These are phyloP conservation scores for Daldinia sp. DNA, from an alignment of 2,329 filamentous ascomycete species.

Conservation along the genomic window DNA sequence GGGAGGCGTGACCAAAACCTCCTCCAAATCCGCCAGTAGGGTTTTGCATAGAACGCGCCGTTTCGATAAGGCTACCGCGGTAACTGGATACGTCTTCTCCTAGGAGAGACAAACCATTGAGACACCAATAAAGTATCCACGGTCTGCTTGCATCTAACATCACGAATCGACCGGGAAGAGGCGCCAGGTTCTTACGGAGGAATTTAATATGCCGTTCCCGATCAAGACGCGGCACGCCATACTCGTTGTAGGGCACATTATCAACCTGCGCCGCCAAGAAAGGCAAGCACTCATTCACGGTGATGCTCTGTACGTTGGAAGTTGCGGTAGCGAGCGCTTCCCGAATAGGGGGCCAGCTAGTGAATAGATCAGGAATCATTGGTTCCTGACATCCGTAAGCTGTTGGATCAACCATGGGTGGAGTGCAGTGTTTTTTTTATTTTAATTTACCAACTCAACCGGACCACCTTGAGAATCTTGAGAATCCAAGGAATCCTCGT, in stretches of 20 bases:
- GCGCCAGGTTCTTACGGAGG: conserved; percentile 64
- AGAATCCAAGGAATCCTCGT: background rate
- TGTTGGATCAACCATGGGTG: conserved; percentile 22
- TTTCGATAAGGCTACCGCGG: conserved; percentile 74
- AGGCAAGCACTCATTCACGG: conserved; percentile 72
- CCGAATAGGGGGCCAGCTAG: conserved; percentile 65
- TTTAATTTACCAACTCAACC: conserved; percentile 23
- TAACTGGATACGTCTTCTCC: conserved; percentile 77
- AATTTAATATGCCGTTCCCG: conserved; percentile 69
- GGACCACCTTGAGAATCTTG: background rate
- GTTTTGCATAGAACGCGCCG: conserved; percentile 85
- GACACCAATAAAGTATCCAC: conserved; percentile 94
- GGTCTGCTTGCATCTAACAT: conserved; percentile 86
- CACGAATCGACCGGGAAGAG: conserved; percentile 74
- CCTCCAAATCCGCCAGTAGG: conserved; percentile 86
- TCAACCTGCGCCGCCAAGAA: conserved; percentile 67
- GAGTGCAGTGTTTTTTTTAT: conserved; percentile 29
- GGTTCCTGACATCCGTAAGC: conserved; percentile 32
- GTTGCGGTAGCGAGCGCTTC: conserved; percentile 74
- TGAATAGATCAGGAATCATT: conserved; percentile 65
- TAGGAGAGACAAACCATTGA: conserved; percentile 77
- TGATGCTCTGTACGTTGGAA: conserved; percentile 72
- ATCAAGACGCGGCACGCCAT: conserved; percentile 79
- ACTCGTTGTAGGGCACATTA: conserved; percentile 65
- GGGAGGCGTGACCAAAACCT: conserved; percentile 88